phyloP scores from a whole-genome alignment of 805 yeast genomes.

The Myxozyma neglecta region DNA sequence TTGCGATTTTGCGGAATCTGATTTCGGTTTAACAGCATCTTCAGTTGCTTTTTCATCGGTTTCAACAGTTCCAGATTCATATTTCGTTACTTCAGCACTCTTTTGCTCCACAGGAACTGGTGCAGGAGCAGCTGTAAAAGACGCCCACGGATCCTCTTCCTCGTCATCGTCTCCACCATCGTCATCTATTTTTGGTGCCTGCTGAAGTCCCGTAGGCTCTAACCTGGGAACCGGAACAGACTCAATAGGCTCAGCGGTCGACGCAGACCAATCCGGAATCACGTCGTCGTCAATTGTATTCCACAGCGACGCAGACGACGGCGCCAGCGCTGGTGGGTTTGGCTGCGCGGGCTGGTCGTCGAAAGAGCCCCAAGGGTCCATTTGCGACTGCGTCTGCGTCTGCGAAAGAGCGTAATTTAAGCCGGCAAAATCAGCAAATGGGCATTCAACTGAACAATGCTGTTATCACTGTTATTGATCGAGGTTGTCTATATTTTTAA shows the following conservation, averaged over 20 bases:
- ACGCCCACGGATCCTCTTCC: constrained; percentile 32
- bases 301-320: constrained; percentile 2
- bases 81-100: background rate
- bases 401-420: background rate
- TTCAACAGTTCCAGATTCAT: background rate
- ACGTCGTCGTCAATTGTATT: constrained; percentile 21
- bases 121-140: constrained; percentile 16
- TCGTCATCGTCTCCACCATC: background rate
- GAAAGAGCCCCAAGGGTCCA: constrained; percentile 29
- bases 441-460: background rate
- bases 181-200: background rate
- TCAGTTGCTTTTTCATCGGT: background rate
- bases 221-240: background rate
- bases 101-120: background rate
- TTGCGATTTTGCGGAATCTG: background rate
- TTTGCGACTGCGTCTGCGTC: background rate
- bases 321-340: background rate
- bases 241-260: background rate
- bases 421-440: background rate
- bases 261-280: constrained; percentile 25
- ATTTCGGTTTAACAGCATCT: background rate
- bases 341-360: background rate
- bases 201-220: background rate
- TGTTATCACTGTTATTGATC: background rate
- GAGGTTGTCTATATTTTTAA: too few species aligned